phyloP scores from a whole-genome alignment of 352 stramenopile species.

The Phytophthora sp. region DNA sequence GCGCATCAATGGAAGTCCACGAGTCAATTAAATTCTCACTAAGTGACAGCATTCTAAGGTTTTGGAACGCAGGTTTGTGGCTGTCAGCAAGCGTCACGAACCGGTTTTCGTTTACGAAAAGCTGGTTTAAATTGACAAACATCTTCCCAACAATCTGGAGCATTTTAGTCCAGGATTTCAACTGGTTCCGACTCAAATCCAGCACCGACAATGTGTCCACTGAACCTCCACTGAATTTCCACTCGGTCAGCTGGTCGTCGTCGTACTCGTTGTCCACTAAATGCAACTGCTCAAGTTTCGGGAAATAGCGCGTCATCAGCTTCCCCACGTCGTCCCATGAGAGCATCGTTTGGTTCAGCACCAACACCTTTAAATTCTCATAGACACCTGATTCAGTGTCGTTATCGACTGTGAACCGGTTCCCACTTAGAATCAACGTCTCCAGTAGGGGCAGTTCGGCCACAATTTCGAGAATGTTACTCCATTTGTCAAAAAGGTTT shows the following conservation, averaged over 20 bases:
- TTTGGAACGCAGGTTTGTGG: conserved; percentile 38
- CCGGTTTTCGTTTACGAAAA: conserved; percentile 69
- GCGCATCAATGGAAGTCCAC: conserved; percentile 77
- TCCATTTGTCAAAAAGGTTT: conserved; percentile 77
- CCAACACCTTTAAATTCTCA: conserved; percentile 60
- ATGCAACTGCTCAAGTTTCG: conserved; percentile 59
- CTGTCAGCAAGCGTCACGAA: conserved; percentile 47
- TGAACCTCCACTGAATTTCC: conserved; percentile 27
- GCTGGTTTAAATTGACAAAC: conserved; percentile 59
- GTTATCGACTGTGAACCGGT: conserved; percentile 50
- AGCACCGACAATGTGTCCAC: conserved; percentile 49
- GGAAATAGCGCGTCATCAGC: conserved; percentile 62
- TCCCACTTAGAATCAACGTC: conserved; percentile 77
- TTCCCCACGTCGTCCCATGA: conserved; percentile 41
- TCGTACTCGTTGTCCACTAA: conserved; percentile 61
- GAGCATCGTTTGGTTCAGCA: conserved; percentile 71
- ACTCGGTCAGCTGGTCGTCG: conserved; percentile 46
- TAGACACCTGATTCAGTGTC: conserved; percentile 22
- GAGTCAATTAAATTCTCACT: conserved; percentile 72
- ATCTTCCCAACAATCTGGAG: conserved; percentile 38
- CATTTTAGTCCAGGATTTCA: conserved; percentile 60
- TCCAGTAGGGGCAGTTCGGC: conserved; percentile 66
- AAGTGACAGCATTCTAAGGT: conserved; percentile 62
- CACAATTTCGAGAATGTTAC: conserved; percentile 48
- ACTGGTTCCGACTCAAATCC: conserved; percentile 68